Base-by-base conservation (phyloP, 129 eudicot species). In the Silybum marianum region DNA sequence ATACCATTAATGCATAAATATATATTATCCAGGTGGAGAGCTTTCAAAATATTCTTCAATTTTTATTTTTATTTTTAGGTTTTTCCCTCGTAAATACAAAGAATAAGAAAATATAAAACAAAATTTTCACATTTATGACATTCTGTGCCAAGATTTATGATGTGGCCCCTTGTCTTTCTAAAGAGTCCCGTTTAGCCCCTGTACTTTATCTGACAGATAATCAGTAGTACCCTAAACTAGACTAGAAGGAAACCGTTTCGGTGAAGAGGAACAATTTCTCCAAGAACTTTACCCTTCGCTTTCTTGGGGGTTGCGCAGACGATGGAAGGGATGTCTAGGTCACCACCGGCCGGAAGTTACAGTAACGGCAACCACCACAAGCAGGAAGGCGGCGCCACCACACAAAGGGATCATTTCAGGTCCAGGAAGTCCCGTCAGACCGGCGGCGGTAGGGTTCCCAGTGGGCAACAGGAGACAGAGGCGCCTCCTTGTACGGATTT, bases 401-500 rank as follows among this genome's bases (percentile, higher is more conserved):
- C n/a, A 34, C 85, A 81, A 60, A 77, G 65, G n/a, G n/a, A n/a
- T n/a, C n/a, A n/a, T n/a, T n/a, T n/a, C n/a, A n/a, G n/a, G n/a
- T n/a, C n/a, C 28, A 69, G 84, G 42, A 88, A 84, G 82, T 82
- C 86, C 63, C 60, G 85, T 44, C 90, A 86, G 40, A 46, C 82
- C 84, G 36, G 36, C 36, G 84, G 85, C 78, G 81, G 88, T 74
- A 92, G 97, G 94, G 92, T 88, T 92, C 67, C 85, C 39, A 5
- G 77, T 2, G 71, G 71, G 51, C 85, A n/a, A 26, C 74, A 34
- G 36, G 87, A 74, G 4, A 75, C 73, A 8, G 88, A 84, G 14
- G 76, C 75, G 75, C 87, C 89, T 76, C 97, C 97, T 14, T 89
- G 97, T 85, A 95, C 99, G 79, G 93, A 92, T 65, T 95, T 89